Evolutionary conservation across 257 asterid species (phyloP), one percentile per base, ranked within the genome.

Genomic region (Solanum tarapatanum): DNA sequence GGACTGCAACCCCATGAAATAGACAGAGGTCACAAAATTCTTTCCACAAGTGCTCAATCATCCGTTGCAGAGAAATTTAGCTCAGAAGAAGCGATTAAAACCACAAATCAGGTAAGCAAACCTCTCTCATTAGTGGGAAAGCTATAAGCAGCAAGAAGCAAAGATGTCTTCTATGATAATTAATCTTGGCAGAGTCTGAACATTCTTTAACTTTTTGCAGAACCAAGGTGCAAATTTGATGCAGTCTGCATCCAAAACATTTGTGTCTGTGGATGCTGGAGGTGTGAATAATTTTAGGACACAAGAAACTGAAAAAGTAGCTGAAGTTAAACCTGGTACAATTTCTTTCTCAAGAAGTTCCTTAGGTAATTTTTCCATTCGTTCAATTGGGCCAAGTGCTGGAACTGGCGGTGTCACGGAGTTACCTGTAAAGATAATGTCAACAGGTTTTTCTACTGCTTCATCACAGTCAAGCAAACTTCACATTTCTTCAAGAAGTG

Each of bases 311-410:
- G 86, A 77, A 86, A 87, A 93, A 68, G 75, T 48, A 83, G 79
- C 87, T 87, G 96, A 90, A 89, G 93, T 89, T 86, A 91, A 87
- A 87, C 85, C 90, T 83, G 87, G 69, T 86, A 62, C 90, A 86
- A 87, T 88, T 87, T 87, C 90, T 72, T 88, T 84, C 86, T 83
- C 92, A 32, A 94, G 88, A 32, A 90, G 88, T 62, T 86, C 85
- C 30, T 45, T 88, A n/a, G 88, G 90, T 82, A 91, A 90, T 90
- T 28, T 88, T 62, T 87, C 93, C 83, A 85, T 76, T 86, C 97
- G 88, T 87, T 39, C 94, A 86, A 69, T 84, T 35, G 83, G 89
- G 89, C 92, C 90, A 83, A 87, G 86, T 80, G 48, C 88, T 48
- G 86, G 87, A 87, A 85, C 89, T 55, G 86, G 86, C 84, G 24